phyloP scores from a whole-genome alignment of 2,329 filamentous ascomycete genomes.

The Penicillium sp. region DNA sequence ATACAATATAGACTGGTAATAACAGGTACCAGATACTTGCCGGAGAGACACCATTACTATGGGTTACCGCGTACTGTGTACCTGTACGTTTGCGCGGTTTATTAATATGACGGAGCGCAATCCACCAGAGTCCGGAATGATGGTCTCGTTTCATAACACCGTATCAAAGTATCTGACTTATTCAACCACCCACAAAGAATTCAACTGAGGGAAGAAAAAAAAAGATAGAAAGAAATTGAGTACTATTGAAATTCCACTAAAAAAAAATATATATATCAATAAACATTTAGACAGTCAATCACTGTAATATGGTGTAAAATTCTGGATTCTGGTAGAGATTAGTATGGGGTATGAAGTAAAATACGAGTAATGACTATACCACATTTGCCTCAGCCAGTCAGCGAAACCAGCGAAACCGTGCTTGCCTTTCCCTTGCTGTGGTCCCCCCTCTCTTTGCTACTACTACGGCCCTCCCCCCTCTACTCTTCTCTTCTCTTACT shows the following conservation, averaged over 20 bases:
- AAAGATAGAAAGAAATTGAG: constrained; percentile 3
- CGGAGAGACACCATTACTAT: constrained; percentile 14
- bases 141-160: constrained; percentile 13
- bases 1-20: constrained; percentile 2
- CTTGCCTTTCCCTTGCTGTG: constrained; percentile 28
- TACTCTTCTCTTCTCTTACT: constrained; percentile 31
- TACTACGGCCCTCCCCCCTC: constrained; percentile 36
- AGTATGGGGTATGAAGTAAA: constrained; percentile 7
- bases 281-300: not conserved
- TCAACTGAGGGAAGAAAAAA: not conserved
- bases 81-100: constrained; percentile 21
- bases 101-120: constrained; percentile 17
- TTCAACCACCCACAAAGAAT: not conserved
- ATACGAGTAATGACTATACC: constrained; percentile 23
- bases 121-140: constrained; percentile 20
- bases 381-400: constrained; percentile 27
- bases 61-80: constrained; percentile 17
- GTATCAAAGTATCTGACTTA: not conserved
- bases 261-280: not conserved
- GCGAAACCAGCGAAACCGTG: constrained; percentile 17
- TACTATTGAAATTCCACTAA: not conserved
- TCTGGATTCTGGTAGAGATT: not conserved
- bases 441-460: constrained; percentile 32
- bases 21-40: constrained; percentile 15
- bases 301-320: not conserved